Evolutionary conservation across 345 rosid genomes (phyloP).

Genomic region (Gossypium raimondii): DNA sequence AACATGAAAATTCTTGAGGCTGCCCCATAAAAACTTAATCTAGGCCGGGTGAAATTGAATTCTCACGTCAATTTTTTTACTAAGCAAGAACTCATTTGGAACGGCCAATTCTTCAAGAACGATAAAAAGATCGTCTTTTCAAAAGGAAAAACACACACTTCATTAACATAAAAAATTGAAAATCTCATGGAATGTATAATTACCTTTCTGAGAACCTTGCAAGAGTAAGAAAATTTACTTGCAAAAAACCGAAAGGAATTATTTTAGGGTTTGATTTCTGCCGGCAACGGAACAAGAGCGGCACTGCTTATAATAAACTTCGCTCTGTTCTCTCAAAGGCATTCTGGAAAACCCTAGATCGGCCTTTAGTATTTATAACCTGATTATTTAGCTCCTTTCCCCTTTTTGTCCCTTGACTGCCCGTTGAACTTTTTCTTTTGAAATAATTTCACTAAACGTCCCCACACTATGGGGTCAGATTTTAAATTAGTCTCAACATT

Average conservation of each 20-base stretch:
- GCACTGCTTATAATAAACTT: not conserved
- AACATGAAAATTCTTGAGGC: constrained; percentile 10
- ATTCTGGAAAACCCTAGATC: not conserved
- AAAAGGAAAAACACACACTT: not conserved
- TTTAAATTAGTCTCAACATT: no score
- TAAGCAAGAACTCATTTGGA: constrained; percentile 19
- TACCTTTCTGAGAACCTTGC: not conserved
- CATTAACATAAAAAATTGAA: not conserved
- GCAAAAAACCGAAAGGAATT: not conserved
- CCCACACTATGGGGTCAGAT: no score
- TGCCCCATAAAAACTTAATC: constrained; percentile 8
- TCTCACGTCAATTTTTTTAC: not conserved
- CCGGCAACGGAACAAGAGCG: constrained; percentile 17
- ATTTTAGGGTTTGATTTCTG: not conserved
- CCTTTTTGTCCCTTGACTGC: not conserved
- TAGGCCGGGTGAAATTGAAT: constrained; percentile 23
- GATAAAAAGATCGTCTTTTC: not conserved
- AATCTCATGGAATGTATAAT: not conserved
- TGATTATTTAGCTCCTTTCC: not conserved
- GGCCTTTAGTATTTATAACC: not conserved
- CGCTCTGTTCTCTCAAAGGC: constrained; percentile 4
- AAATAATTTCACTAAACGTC: no score
- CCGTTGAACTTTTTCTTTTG: not conserved
- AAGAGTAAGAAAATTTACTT: not conserved
- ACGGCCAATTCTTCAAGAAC: not conserved